Evolutionary conservation across 129 eudicot species (phyloP).

Genomic region (Pittosporum tobira): DNA sequence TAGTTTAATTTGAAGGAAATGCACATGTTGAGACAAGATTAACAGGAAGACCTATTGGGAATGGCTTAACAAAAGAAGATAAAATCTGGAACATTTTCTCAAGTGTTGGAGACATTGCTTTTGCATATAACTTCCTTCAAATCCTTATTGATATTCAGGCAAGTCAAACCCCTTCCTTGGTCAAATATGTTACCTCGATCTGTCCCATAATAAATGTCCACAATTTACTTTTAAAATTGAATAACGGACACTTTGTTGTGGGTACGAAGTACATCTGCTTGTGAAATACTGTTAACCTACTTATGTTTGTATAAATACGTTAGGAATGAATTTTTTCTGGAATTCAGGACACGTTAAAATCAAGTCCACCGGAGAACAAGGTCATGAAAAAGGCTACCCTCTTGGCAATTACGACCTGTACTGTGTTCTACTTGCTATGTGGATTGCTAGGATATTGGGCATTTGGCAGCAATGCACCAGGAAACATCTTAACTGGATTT

Average conservation of each 20-base stretch:
- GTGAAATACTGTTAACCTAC: too few relatives aligned
- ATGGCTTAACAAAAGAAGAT: slow-evolving; percentile 3
- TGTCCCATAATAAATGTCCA: background rate
- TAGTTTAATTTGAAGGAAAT: slow-evolving; percentile 1
- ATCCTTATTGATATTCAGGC: slow-evolving; percentile 4
- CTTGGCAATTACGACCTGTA: slow-evolving; percentile 13
- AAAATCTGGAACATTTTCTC: background rate
- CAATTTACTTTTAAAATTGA: background rate
- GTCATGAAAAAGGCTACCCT: slow-evolving; percentile 30
- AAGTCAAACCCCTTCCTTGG: background rate
- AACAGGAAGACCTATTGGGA: slow-evolving; percentile 3
- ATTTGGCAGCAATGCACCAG: slow-evolving; percentile 27
- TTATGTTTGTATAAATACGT: too few relatives aligned
- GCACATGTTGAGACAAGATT: background rate
- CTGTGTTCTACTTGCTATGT: slow-evolving; percentile 24
- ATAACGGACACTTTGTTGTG: background rate
- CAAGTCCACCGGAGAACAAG: slow-evolving; percentile 33
- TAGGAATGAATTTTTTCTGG: background rate
- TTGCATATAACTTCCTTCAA: background rate
- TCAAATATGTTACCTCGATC: too few relatives aligned
- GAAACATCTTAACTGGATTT: slow-evolving; percentile 35
- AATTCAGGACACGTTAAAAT: slow-evolving; percentile 26
- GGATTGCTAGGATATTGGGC: slow-evolving; percentile 29
- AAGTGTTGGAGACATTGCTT: background rate
- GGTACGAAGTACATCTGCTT: too few relatives aligned